phyloP scores from a whole-genome alignment of 106 monocot species.

The Ottelia alismoides region DNA sequence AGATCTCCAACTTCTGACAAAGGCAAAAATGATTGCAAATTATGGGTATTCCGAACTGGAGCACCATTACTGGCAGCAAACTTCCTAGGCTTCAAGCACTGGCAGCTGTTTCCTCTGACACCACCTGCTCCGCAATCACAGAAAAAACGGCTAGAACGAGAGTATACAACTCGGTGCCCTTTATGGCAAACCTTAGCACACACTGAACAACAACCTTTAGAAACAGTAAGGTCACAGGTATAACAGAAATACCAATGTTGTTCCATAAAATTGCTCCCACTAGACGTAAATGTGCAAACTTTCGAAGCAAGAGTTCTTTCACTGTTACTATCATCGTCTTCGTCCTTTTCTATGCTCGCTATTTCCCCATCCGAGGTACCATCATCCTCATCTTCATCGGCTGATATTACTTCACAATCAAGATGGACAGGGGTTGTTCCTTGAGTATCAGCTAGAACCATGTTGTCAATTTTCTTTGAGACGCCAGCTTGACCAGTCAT shows the following conservation, averaged over 20 bases:
- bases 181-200: constrained; percentile 97
- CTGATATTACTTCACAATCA: constrained; percentile 86
- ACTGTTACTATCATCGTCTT: constrained; percentile 78
- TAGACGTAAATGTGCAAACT: constrained; percentile 98
- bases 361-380: constrained; percentile 93
- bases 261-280: constrained; percentile 98
- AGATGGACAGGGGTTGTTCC: constrained; percentile 35
- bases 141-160: constrained; percentile 95
- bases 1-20: constrained; percentile 56
- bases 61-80: constrained; percentile 27
- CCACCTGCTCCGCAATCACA: constrained; percentile 99
- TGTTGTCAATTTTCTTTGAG: constrained; percentile 50
- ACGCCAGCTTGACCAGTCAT: constrained; percentile 28
- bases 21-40: constrained; percentile 47
- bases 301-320: constrained; percentile 85
- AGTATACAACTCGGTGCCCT: constrained; percentile 97
- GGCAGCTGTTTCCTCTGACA: constrained; percentile 85
- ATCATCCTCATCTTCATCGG: constrained; percentile 98
- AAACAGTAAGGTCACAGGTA: constrained; percentile 93
- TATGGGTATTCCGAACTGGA: constrained; percentile 22
- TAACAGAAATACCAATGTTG: constrained; percentile 99
- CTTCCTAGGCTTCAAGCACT: constrained; percentile 91
- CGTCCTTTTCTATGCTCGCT: constrained; percentile 82
- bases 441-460: constrained; percentile 42
- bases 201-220: constrained; percentile 93